Evolutionary conservation across 1,284 basidiomycete species (phyloP).

Genomic region (Ustilago trichophora): DNA sequence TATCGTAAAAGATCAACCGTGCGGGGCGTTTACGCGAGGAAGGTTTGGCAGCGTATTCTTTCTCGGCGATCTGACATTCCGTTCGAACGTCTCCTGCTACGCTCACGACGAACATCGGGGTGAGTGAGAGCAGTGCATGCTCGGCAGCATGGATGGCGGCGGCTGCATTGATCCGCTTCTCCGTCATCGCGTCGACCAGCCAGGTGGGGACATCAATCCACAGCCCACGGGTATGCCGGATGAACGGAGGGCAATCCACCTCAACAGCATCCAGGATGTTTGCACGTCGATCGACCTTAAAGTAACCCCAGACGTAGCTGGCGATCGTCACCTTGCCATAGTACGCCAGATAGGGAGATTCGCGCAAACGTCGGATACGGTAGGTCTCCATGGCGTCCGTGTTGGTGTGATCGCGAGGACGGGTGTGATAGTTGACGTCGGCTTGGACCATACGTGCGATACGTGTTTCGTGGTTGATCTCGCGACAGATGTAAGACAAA

Average conservation of each 20-base stretch:
- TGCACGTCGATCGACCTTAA: conserved; percentile 64
- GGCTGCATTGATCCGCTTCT: conserved; percentile 74
- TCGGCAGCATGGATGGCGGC: conserved; percentile 85
- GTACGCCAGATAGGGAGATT: conserved; percentile 73
- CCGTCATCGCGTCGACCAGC: conserved; percentile 71
- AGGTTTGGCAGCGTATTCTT: conserved; percentile 75
- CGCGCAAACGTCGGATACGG: conserved; percentile 77
- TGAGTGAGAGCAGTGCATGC: conserved; percentile 80
- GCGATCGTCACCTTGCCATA: conserved; percentile 78
- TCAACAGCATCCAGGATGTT: conserved; percentile 81
- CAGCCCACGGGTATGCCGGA: conserved; percentile 78
- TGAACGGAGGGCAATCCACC: conserved; percentile 80
- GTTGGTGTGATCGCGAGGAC: conserved; percentile 72
- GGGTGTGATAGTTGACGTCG: conserved; percentile 85
- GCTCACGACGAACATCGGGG: conserved; percentile 75
- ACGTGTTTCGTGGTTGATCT: conserved; percentile 81
- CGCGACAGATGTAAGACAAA: conserved; percentile 73
- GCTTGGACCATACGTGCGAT: conserved; percentile 77
- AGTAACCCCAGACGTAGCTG: conserved; percentile 76
- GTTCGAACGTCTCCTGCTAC: conserved; percentile 76
- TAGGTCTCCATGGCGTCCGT: conserved; percentile 81
- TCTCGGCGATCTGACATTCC: conserved; percentile 81
- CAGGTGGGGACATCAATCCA: conserved; percentile 83
- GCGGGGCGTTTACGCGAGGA: conserved; percentile 79
- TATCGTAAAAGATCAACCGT: conserved; percentile 85